Conservation (phyloP, 495 filamentous ascomycete species). For the Aeminium ludgeri region DNA sequence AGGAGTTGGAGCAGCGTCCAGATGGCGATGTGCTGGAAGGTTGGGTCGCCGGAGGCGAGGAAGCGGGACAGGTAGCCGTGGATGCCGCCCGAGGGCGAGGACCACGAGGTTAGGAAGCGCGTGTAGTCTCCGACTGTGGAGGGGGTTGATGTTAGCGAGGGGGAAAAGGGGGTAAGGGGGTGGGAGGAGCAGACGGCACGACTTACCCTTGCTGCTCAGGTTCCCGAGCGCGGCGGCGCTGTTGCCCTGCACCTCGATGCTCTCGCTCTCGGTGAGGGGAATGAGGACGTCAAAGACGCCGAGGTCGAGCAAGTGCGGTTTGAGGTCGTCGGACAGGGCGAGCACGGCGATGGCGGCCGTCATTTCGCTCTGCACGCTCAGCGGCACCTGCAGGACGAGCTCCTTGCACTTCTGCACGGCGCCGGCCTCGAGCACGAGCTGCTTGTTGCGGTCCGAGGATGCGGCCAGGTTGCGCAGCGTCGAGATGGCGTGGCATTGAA, state of each 20-base stretch:
- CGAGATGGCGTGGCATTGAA: conserved; percentile 96
- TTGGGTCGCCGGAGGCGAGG: conserved; percentile 82
- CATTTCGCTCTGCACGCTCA: conserved; percentile 97
- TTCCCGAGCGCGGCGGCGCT: conserved; percentile 93
- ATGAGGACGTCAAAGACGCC: conserved; percentile 96
- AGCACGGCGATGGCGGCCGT: conserved; percentile 97
- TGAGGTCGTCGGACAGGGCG: conserved; percentile 87
- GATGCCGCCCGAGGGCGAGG: conserved; percentile 79
- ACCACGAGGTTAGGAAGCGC: conserved; percentile 89
- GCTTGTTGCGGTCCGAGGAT: conserved; percentile 92
- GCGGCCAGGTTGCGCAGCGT: conserved; percentile 90
- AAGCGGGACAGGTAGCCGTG: conserved; percentile 89
- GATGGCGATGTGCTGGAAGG: conserved; percentile 97
- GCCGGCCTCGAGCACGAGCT: conserved; percentile 84
- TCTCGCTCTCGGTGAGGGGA: conserved; percentile 82
- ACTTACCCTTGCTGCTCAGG: conserved; percentile 84
- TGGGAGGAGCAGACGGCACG: too few species aligned
- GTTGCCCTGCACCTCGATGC: conserved; percentile 95
- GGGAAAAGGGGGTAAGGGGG: neutral
- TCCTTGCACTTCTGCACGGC: conserved; percentile 98
- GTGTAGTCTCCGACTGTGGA: conserved; percentile 79
- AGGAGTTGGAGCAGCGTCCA: conserved; percentile 93
- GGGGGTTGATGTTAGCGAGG: neutral
- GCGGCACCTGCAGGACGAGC: conserved; percentile 77
- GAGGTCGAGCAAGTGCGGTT: conserved; percentile 73